Base-by-base conservation (phyloP, 139 green algal species). In the Pleodorina starrii region DNA sequence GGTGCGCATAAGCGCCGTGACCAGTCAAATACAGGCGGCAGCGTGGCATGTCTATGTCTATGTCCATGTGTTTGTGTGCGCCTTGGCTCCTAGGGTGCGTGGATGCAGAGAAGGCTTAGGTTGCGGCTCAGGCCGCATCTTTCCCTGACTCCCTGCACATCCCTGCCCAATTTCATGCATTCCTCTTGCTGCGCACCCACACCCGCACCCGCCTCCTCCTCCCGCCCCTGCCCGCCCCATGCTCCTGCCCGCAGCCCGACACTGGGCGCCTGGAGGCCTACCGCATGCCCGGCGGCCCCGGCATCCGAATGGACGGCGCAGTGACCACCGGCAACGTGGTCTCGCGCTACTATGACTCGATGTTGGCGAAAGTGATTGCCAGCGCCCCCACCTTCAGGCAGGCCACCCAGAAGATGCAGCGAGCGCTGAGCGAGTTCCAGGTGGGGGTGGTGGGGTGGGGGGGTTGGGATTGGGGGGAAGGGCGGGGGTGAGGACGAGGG, bases 311-410 rank as follows among this genome's bases (percentile, higher is more conserved):
- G 82, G 97, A 99, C 93, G 96, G 97, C 78, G 94, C 94, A 36
- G 94, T 98, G 57, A 95, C 92, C 57, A 93, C 96, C 32, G 97
- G 97, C 86, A 97, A 97, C 85, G 90, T 95, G 0, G 90, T 98
- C 10, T 95, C 90, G 0, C 94, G 93, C 29, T 94, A 98, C 94
- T 99, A 98, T 89, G 97, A 99, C 93, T 97, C 93, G 1, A 91
- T 99, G 78, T 92, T 99, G 23, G 94, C 96, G 88, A 99, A 99
- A 93, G 93, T 93, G 38, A 98, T 98, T 80, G 94, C 92, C 84
- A 91, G 85, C 27, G 94, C 91, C n/a, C 92, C 92, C 36, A 96
- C 91, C 54, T 99, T 97, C 94, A 46, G 93, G 27, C 85, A 92
- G 50, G 94, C 97, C 29, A 92, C 97, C 9, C 95, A 97, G 92